phyloP scores from a whole-genome alignment of 2,329 filamentous ascomycete genomes.

The Xylariaceae sp. region DNA sequence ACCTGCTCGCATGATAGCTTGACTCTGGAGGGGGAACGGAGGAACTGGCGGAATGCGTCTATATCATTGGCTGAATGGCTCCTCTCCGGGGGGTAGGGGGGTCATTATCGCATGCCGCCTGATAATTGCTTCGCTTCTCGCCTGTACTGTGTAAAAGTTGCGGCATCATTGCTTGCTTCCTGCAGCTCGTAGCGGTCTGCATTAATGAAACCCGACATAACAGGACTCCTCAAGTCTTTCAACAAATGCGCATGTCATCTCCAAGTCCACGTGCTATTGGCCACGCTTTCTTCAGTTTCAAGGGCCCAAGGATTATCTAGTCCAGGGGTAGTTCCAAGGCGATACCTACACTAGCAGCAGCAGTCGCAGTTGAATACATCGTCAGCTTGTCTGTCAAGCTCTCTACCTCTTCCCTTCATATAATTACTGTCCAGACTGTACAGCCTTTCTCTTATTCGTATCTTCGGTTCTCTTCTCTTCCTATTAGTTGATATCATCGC shows the following conservation, averaged over 20 bases:
- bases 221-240: too few species aligned
- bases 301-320: too few species aligned
- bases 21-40: background rate
- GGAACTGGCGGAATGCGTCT: background rate
- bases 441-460: background rate
- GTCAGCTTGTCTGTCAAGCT: constrained; percentile 1
- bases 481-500: background rate
- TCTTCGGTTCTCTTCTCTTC: background rate
- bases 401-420: background rate
- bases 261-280: background rate
- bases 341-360: background rate
- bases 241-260: constrained; percentile 1
- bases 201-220: background rate
- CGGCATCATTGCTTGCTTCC: background rate
- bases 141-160: constrained; percentile 4
- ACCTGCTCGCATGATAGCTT: background rate
- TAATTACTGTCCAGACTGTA: constrained; percentile 1
- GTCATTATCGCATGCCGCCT: constrained; percentile 10
- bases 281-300: constrained; percentile 9
- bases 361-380: constrained; percentile 8
- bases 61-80: constrained; percentile 2
- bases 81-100: background rate
- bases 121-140: constrained; percentile 7
- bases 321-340: constrained; percentile 23
- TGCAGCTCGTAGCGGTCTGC: background rate